These are phyloP conservation scores for Trypanosoma theileri DNA, from an alignment of 208 protist genomes.

Conservation along the genomic window DNA sequence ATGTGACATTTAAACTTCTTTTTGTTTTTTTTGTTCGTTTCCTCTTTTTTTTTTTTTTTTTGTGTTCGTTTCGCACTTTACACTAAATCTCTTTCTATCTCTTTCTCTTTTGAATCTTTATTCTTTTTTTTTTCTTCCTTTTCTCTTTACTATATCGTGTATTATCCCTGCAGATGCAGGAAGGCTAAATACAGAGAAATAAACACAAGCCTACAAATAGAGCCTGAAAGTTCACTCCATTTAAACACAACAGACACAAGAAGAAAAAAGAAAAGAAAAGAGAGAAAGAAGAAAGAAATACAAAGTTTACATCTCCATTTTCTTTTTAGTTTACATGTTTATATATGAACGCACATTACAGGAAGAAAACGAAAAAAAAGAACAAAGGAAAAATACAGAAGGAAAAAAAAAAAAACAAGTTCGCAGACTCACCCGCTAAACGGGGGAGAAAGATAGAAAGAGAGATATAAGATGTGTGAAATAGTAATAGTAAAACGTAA, in stretches of 20 bases:
- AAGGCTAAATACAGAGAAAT: too few species aligned
- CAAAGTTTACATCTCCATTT: too few species aligned
- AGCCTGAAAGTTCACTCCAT: too few species aligned
- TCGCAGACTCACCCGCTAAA: background rate
- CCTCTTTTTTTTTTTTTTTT: background rate
- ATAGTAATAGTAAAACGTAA: background rate
- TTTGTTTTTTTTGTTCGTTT: background rate
- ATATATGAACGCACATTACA: too few species aligned
- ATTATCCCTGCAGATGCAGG: too few species aligned
- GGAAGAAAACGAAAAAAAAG: too few species aligned
- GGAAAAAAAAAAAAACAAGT: background rate
- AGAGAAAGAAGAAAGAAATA: too few species aligned
- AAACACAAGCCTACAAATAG: too few species aligned
- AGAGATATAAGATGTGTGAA: conserved; percentile 15
- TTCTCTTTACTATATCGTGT: background rate
- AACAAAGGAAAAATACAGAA: too few species aligned
- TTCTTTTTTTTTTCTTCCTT: background rate
- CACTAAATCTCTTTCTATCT: background rate
- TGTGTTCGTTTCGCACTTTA: background rate
- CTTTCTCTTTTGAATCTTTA: background rate
- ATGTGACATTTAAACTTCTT: background rate
- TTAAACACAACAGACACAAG: too few species aligned
- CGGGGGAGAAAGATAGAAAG: conserved; percentile 1
- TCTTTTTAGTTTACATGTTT: too few species aligned
- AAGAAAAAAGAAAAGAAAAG: too few species aligned